These are phyloP conservation scores for Citropsis articulata DNA, from an alignment of 345 rosid species.

Conservation along the genomic window DNA sequence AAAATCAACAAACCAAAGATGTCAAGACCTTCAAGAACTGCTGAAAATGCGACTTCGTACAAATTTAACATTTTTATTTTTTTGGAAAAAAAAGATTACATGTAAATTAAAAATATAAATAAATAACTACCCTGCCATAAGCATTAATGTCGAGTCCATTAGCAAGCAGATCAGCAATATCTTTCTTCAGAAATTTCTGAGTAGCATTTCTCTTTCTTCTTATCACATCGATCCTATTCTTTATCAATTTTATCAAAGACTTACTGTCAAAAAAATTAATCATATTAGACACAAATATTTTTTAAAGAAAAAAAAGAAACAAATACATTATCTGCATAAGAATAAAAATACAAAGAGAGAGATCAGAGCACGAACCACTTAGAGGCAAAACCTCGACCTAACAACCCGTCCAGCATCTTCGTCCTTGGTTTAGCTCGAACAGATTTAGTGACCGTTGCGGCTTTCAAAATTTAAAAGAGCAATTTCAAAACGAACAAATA, in stretches of 20 bases:
- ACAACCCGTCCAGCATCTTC: slow-evolving; percentile 81
- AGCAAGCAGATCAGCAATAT: slow-evolving; percentile 81
- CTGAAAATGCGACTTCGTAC: not conserved
- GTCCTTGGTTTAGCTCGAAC: not conserved
- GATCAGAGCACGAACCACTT: slow-evolving; percentile 53
- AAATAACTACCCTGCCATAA: slow-evolving; percentile 56
- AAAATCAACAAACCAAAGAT: not conserved
- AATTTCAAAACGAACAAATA: not conserved
- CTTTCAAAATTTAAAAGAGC: not conserved
- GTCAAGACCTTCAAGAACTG: not conserved
- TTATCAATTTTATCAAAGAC: slow-evolving; percentile 68
- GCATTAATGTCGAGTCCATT: slow-evolving; percentile 87
- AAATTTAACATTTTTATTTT: not conserved
- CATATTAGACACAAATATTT: too few relatives aligned
- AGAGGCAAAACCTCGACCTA: slow-evolving; percentile 76
- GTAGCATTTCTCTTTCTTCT: slow-evolving; percentile 84
- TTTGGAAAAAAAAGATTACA: too few relatives aligned
- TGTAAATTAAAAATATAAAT: not conserved
- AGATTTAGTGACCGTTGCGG: slow-evolving; percentile 15
- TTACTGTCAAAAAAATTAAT: slow-evolving; percentile 42
- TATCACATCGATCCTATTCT: slow-evolving; percentile 84
- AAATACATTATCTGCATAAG: not conserved
- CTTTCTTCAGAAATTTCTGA: slow-evolving; percentile 78
- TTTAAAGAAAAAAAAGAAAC: not conserved
- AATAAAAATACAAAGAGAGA: not conserved